Evolutionary conservation across 148 eudicot genomes (phyloP), one percentile per base, ranked within the genome.

Genomic region (Mesembryanthemum crystallinum): DNA sequence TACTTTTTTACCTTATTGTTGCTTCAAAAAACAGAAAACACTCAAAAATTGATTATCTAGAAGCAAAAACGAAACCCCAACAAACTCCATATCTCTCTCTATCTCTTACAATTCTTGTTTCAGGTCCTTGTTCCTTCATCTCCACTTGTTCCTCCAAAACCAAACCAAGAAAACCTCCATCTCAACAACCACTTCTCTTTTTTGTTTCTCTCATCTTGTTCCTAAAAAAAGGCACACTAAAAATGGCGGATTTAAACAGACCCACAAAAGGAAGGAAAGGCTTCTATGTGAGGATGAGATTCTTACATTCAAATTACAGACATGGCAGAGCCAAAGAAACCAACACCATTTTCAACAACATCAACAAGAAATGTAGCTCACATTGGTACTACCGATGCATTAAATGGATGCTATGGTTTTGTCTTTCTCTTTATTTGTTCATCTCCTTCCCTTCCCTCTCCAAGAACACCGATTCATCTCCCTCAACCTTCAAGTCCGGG

Each of bases 231-330:
- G 42, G 23, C 13, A 13, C 21, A 10, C 45, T 30, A 47, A 79
- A 73, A 74, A 79, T 79, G 82, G 78, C 57, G 69, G 78, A 74
- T 79, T 74, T 74, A 13, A 79, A 74, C 42, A 64, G 25, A 63
- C 75, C 75, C 78, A 25, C 68, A 33, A 79, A 79, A 35, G 73
- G 76, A 25, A 79, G 82, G 28, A 73, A 79, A 47, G 82, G 82
- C 0, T 79, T 79, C 70, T 74, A 74, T 69, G 82, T 79, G 1
- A 74, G 72, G 39, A 77, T 77, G 79, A 77, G 54, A 39, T 77
- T 77, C 39, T 47, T 69, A 27, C 57, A 77, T 30, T 69, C 79
- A 43, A 69, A 77, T 69, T 23, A 77, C 51, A 39, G 64, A n/a
- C 72, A 76, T 57, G 68, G 58, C 0, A 61, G 69, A 73, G 12